These are phyloP conservation scores for Circinella minor DNA, from an alignment of 371 early-diverging fungal species.

Conservation along the genomic window DNA sequence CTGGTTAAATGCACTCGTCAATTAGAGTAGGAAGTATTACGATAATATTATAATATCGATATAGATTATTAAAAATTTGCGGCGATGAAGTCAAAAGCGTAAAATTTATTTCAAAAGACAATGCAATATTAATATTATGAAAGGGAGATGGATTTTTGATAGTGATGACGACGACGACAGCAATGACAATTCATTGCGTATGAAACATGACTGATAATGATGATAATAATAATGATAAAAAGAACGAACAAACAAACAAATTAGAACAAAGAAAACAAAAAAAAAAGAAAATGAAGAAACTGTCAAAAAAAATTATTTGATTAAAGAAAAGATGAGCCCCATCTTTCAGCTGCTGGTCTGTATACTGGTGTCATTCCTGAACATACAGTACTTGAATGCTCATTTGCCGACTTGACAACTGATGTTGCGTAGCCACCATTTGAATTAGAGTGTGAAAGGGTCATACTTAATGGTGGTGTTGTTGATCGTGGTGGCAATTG, in stretches of 20 bases:
- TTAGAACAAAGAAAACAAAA: neutral
- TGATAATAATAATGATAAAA: too few relatives aligned
- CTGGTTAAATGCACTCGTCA: too few relatives aligned
- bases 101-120: neutral
- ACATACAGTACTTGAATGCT: constrained; percentile 36
- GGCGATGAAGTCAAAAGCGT: neutral
- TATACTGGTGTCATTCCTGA: constrained; percentile 54
- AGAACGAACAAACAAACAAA: neutral
- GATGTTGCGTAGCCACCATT: constrained; percentile 35
- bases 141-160: neutral
- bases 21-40: too few relatives aligned
- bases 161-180: neutral
- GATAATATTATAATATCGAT: too few relatives aligned
- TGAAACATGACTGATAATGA: too few relatives aligned
- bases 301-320: neutral
- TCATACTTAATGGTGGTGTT: constrained; percentile 56
- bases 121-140: neutral
- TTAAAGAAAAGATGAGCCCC: constrained; percentile 49
- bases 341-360: constrained; percentile 49
- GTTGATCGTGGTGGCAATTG: constrained; percentile 26
- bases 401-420: constrained; percentile 35
- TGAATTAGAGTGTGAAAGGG: constrained; percentile 46
- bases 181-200: neutral
- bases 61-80: too few relatives aligned
- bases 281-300: neutral